These are phyloP conservation scores for Aspergillus ochraceus DNA, from an alignment of 2,329 filamentous ascomycete species.

Conservation along the genomic window DNA sequence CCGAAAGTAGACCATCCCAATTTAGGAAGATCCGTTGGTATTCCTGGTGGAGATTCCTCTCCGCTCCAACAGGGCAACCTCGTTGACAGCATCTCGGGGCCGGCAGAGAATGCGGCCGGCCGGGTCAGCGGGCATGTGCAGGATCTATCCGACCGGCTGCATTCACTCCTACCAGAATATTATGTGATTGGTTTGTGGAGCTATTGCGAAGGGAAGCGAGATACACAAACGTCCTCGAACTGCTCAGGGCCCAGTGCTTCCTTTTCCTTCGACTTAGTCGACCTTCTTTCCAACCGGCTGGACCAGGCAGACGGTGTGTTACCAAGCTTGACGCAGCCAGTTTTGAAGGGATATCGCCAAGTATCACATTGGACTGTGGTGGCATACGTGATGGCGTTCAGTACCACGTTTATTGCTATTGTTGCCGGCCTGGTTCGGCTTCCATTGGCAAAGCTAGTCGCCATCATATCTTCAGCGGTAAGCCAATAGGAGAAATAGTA, in stretches of 20 bases:
- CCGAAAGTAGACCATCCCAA: neutral
- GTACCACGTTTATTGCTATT: conserved; percentile 5
- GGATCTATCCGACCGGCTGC: neutral
- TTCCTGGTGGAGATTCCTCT: too few relatives aligned
- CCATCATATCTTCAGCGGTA: conserved; percentile 6
- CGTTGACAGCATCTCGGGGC: neutral
- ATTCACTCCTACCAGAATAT: neutral
- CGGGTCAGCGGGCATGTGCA: neutral
- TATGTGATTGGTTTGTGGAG: neutral
- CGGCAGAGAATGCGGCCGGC: neutral
- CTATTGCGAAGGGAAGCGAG: neutral
- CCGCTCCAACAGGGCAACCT: neutral
- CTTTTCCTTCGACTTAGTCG: conserved; percentile 3
- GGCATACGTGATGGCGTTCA: conserved; percentile 5
- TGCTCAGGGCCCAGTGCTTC: neutral
- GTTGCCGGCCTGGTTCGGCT: conserved; percentile 5
- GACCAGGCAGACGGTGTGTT: neutral
- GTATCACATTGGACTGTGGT: conserved; percentile 6
- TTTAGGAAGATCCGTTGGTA: neutral
- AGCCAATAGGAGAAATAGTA: conserved; percentile 6
- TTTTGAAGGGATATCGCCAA: conserved; percentile 1
- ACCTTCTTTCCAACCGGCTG: conserved; percentile 3
- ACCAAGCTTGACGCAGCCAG: neutral
- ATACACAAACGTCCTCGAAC: neutral
- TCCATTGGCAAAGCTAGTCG: conserved; percentile 6